A percentile compares a stretch with the other conserved stretches of the same genome.
These are phyloP conservation scores for Ceratonia siliqua DNA, from an alignment of 306 rosid species.

Conservation along the genomic window DNA sequence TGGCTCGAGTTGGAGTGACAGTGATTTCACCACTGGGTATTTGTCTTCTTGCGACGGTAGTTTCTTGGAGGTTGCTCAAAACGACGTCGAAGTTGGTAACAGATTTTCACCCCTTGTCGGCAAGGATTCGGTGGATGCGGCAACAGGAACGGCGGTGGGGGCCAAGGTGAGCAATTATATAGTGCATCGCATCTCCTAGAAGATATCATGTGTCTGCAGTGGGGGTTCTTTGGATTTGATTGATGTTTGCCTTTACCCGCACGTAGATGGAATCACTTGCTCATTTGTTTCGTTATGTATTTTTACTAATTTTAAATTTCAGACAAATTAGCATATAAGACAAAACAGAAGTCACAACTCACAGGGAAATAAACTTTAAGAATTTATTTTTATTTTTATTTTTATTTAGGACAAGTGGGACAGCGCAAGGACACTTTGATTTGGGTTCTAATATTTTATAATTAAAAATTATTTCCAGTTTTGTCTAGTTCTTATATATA, in stretches of 20 bases:
- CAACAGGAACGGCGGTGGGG: slow-evolving; percentile 25
- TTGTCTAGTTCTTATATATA: background rate
- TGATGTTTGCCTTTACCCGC: background rate
- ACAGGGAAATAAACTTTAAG: slow-evolving; percentile 13
- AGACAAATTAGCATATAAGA: slow-evolving; percentile 2
- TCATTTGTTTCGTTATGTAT: background rate
- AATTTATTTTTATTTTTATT: background rate
- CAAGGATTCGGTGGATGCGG: slow-evolving; percentile 34
- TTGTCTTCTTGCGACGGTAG: slow-evolving; percentile 47
- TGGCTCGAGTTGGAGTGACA: slow-evolving; percentile 80
- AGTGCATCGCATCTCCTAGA: slow-evolving; percentile 26
- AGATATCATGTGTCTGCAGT: slow-evolving; percentile 35
- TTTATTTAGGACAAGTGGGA: slow-evolving; percentile 19
- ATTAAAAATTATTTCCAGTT: background rate
- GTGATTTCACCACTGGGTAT: slow-evolving; percentile 56
- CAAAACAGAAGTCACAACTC: slow-evolving; percentile 25
- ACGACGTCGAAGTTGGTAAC: slow-evolving; percentile 36
- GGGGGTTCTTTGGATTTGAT: slow-evolving; percentile 4
- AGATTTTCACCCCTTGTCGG: slow-evolving; percentile 53
- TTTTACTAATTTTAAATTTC: background rate
- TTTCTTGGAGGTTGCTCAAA: slow-evolving; percentile 20
- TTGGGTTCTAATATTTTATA: background rate
- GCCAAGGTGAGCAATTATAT: slow-evolving; percentile 54
- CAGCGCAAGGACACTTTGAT: background rate
- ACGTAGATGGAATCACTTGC: background rate